Evolutionary conservation across 1,284 basidiomycete species (phyloP), one percentile per base, ranked within the genome.

Genomic region (Naganishia liquefaciens): DNA sequence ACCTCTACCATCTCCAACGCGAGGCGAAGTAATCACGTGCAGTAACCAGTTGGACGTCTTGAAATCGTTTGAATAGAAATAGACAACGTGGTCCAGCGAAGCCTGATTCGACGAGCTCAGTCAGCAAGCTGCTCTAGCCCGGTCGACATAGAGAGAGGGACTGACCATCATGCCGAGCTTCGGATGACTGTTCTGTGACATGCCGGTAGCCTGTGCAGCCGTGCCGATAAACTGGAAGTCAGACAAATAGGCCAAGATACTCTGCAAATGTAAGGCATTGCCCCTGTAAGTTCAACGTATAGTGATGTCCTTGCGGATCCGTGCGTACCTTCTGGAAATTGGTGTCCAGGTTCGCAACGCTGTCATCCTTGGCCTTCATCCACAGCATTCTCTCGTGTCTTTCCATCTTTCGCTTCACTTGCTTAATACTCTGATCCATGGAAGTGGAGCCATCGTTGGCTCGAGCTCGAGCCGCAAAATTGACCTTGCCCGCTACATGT

Each of bases 181-280:
- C 19, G 74, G 79, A 30, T 54, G 70, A 21, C 68, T 75, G 47
- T 64, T 74, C 44, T 75, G 72, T 9, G 84, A 83, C n/a, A 93
- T 80, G 0, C 87, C 86, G 49, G 89, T 80, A 3, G 85, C 84
- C n/a, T 83, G 83, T 0, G 83, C 77, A 2, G 86, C 88, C 0
- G 84, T 84, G 10, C 83, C 80, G 66, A 93, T 87, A 70, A 93
- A 89, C 72, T 88, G 83, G 51, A 90, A 80, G 76, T 95, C 92
- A 1, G 91, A 91, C 61, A 92, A 83, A 72, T 93, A 95, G 3
- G 87, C 86, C 57, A 94, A 81, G 66, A 95, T 91, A 70, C 89
- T 91, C 89, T 93, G 71, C 3, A 57, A 25, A n/a, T 37, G 23
- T 25, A 57, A 17, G 11, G 25, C 49, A 28, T 19, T 19, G 33